Evolutionary conservation across 495 filamentous ascomycete species (phyloP).

Genomic region (Cudoniella acicularis): DNA sequence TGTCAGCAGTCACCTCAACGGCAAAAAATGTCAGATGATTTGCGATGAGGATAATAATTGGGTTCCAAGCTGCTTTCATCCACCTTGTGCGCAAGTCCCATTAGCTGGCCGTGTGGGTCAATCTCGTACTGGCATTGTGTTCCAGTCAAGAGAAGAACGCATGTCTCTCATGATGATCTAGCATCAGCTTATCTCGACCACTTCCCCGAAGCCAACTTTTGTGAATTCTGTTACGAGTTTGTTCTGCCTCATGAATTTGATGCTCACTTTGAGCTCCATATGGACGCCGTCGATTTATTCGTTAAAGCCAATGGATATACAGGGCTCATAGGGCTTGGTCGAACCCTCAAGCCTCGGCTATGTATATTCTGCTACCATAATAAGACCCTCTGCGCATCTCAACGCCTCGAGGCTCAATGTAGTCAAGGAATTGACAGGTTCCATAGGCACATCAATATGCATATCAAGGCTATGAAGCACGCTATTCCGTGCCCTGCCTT

Average conservation of each 20-base stretch:
- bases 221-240: neutral
- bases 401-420: neutral
- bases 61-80: neutral
- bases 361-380: slow-evolving; percentile 8
- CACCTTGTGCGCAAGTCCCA: neutral
- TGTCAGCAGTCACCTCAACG: too few species aligned
- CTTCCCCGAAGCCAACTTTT: neutral
- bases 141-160: slow-evolving; percentile 2
- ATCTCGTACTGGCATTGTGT: neutral
- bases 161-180: neutral
- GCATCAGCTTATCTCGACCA: neutral
- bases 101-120: neutral
- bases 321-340: neutral
- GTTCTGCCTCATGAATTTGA: neutral
- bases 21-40: too few species aligned
- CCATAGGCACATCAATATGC: neutral
- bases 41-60: too few species aligned
- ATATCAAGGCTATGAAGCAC: neutral
- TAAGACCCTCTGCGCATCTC: neutral
- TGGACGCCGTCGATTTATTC: neutral
- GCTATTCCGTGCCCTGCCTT: slow-evolving; percentile 1
- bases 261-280: neutral
- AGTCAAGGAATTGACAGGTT: neutral
- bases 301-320: neutral
- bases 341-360: neutral